Conservation (phyloP, 331 rosid species). For the Pyrus hybrid region DNA sequence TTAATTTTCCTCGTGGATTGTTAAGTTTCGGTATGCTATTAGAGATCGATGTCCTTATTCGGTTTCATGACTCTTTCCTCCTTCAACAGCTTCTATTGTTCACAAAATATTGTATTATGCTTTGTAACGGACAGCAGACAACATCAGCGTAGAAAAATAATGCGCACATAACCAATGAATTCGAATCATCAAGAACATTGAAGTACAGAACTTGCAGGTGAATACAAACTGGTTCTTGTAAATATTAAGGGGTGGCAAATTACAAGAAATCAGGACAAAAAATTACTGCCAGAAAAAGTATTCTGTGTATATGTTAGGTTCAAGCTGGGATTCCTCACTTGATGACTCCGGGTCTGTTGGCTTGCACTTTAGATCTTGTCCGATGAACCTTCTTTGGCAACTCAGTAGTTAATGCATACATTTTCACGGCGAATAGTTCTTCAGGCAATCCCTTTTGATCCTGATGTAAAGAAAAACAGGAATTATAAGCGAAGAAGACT, state of each 20-base stretch:
- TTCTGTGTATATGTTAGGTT: not conserved
- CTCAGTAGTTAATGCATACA: conserved; percentile 70
- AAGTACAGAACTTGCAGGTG: not conserved
- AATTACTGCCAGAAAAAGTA: not conserved
- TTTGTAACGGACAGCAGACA: not conserved
- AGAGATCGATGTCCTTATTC: not conserved
- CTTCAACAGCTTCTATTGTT: not conserved
- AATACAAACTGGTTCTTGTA: not conserved
- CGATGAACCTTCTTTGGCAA: conserved; percentile 52
- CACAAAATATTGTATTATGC: not conserved
- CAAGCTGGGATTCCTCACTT: conserved; percentile 34
- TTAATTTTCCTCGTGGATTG: not conserved
- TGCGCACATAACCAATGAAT: not conserved
- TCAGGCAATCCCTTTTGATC: conserved; percentile 83
- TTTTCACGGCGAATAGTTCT: conserved; percentile 81
- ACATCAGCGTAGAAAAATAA: not conserved
- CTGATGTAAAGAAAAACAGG: conserved; percentile 28
- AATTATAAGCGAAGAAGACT: not conserved
- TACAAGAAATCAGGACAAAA: not conserved
- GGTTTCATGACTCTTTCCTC: not conserved
- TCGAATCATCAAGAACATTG: not conserved
- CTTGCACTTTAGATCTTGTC: conserved; percentile 40
- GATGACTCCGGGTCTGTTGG: conserved; percentile 70
- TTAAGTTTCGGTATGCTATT: not conserved
- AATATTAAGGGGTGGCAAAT: not conserved